Base-by-base conservation (phyloP, 352 stramenopile species). In the Globisporangium polare region DNA sequence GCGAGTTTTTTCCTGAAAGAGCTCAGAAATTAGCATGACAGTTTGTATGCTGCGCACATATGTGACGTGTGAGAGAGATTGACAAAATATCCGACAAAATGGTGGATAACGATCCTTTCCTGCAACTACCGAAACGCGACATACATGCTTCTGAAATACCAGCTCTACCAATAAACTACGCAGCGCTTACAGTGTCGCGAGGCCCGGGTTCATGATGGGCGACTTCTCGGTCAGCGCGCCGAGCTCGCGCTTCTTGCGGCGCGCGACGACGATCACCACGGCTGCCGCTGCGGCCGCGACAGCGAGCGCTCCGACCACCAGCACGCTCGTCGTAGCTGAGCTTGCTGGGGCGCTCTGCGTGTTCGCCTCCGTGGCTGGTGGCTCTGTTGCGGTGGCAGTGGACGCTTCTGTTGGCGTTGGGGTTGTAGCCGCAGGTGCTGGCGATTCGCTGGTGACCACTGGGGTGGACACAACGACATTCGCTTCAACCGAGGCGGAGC, bases 231-330 rank as follows among this genome's bases (percentile, higher is more conserved):
- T 60, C 59, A 66, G 59, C 15, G 56, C 67, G 15, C 73, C 70
- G 7, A 77, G 61, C 57, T 62, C 29, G 13, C 58, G 59, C 67
- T 77, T 74, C 70, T 72, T 72, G 45, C 64, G 63, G 42, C 66
- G 69, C 29, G 67, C 52, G 4, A 75, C 63, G 10, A 76, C 69
- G 53, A 77, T 68, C 60, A 69, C 68, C 31, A 53, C 66, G 2
- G 67, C 60, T 13, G 50, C 58, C 8, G 24, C 58, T 26, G 55
- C 65, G 18, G 53, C 67, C 5, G 60, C 58, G 6, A 55, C 43
- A 8, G 53, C 67, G 15, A 72, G 26, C 12, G 60, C 69, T 12
- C 50, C 62, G n/a, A 69, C 33, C 3, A 69, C 47, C 10, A 69
- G 4, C 20, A 74, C 52, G 4, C 63, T 39, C 5, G 47, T 53